phyloP scores from a whole-genome alignment of 2,329 filamentous ascomycete genomes.

The Coniochaeta sp. region DNA sequence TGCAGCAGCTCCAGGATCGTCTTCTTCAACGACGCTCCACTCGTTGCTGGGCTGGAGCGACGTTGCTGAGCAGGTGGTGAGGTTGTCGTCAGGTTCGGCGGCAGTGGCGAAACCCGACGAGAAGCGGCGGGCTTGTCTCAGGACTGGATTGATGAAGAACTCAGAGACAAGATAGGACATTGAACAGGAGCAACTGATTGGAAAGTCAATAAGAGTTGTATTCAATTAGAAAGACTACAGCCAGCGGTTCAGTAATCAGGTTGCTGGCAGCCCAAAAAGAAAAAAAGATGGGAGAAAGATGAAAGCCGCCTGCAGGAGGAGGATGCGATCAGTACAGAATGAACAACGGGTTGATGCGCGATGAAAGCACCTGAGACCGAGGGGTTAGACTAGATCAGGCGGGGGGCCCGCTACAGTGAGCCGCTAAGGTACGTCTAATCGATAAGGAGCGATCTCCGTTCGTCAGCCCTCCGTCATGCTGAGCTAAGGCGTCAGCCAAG shows the following conservation, averaged over 20 bases:
- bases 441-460: background rate
- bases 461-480: background rate
- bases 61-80: background rate
- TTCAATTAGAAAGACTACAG: background rate
- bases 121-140: conserved; percentile 59
- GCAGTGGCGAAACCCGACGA: conserved; percentile 33
- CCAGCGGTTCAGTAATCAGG: too few relatives aligned
- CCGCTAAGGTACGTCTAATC: background rate
- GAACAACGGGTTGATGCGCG: too few relatives aligned
- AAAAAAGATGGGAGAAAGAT: background rate
- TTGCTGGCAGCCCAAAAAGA: too few relatives aligned
- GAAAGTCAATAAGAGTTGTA: background rate
- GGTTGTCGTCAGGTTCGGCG: conserved; percentile 23
- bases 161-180: conserved; percentile 61
- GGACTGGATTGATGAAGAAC: conserved; percentile 59
- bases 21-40: background rate
- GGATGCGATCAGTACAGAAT: too few relatives aligned
- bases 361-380: too few relatives aligned
- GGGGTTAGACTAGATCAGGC: background rate
- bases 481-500: background rate
- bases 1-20: background rate
- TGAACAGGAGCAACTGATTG: conserved; percentile 3
- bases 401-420: background rate
- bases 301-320: too few relatives aligned
- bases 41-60: background rate